phyloP scores from a whole-genome alignment of 1,284 basidiomycete genomes.

The Irpex sp. region DNA sequence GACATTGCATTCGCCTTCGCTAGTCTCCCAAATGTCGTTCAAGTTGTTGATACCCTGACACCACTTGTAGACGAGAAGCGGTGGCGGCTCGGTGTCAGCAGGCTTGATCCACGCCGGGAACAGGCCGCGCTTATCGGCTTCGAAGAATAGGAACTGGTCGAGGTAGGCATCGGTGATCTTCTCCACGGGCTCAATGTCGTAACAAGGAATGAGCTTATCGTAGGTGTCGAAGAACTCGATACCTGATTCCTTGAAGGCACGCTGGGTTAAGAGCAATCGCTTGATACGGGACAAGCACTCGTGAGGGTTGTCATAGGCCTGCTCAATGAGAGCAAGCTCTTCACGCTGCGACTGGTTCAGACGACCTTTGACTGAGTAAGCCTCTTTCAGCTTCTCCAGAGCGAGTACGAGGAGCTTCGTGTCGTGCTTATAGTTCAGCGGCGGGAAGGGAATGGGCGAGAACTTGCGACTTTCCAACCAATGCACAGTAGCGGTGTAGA shows the following conservation, averaged over 20 bases:
- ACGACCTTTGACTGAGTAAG: slow-evolving; percentile 95
- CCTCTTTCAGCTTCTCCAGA: slow-evolving; percentile 95
- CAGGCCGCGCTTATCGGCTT: slow-evolving; percentile 93
- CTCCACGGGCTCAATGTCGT: slow-evolving; percentile 97
- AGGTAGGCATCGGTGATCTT: slow-evolving; percentile 98
- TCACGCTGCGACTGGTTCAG: slow-evolving; percentile 96
- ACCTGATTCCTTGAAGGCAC: slow-evolving; percentile 97
- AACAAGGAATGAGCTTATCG: slow-evolving; percentile 95
- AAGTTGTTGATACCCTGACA: slow-evolving; percentile 92
- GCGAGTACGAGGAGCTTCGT: slow-evolving; percentile 93
- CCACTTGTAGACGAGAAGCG: slow-evolving; percentile 96
- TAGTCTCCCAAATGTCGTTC: slow-evolving; percentile 95
- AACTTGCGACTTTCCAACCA: slow-evolving; percentile 97
- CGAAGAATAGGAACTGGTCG: slow-evolving; percentile 86
- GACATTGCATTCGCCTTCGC: slow-evolving; percentile 93
- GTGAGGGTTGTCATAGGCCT: slow-evolving; percentile 93
- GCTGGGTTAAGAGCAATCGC: slow-evolving; percentile 88
- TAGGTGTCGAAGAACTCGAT: slow-evolving; percentile 95
- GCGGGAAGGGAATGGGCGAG: slow-evolving; percentile 97
- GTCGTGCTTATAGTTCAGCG: slow-evolving; percentile 96
- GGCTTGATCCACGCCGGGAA: slow-evolving; percentile 99
- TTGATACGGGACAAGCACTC: slow-evolving; percentile 97
- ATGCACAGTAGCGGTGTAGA: slow-evolving; percentile 95
- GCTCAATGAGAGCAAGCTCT: slow-evolving; percentile 92
- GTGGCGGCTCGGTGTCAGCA: slow-evolving; percentile 92